Evolutionary conservation across 2,329 filamentous ascomycete genomes (phyloP).

Genomic region (Ascochyta koolunga): DNA sequence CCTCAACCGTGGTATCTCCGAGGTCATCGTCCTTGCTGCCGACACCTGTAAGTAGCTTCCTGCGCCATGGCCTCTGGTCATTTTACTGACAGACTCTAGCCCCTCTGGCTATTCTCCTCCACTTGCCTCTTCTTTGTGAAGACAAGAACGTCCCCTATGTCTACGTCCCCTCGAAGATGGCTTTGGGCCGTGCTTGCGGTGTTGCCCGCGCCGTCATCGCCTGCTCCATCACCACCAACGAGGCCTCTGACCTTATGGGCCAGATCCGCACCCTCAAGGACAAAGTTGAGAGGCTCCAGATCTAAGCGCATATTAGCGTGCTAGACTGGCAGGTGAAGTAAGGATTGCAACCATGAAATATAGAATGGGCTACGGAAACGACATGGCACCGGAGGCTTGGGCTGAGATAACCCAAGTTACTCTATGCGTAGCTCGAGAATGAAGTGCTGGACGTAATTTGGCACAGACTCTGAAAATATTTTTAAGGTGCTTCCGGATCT

Average conservation of each 20-base stretch:
- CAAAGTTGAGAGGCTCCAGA: conserved; percentile 94
- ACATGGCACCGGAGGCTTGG: conserved; percentile 19
- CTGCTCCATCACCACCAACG: conserved; percentile 77
- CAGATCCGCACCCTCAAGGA: conserved; percentile 91
- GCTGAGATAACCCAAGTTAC: conserved; percentile 24
- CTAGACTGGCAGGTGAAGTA: background rate
- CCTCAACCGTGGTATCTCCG: conserved; percentile 86
- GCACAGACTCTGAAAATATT: conserved; percentile 31
- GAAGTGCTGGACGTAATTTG: conserved; percentile 26
- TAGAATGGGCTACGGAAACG: conserved; percentile 23
- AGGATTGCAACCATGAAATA: conserved; percentile 6
- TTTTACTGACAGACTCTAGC: background rate
- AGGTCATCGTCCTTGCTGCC: conserved; percentile 81
- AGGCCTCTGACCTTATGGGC: conserved; percentile 72
- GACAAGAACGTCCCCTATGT: conserved; percentile 72
- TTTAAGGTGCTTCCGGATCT: conserved; percentile 1
- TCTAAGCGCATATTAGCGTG: conserved; percentile 57
- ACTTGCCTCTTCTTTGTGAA: conserved; percentile 85
- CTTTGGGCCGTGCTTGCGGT: conserved; percentile 74
- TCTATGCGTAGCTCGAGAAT: conserved; percentile 35
- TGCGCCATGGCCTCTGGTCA: background rate
- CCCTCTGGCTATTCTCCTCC: conserved; percentile 74
- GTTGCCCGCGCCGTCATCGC: conserved; percentile 88
- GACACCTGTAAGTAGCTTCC: conserved; percentile 65
- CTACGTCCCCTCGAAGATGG: conserved; percentile 77